These are phyloP conservation scores for Tuber magnatum DNA, from an alignment of 495 filamentous ascomycete genomes.

Conservation along the genomic window DNA sequence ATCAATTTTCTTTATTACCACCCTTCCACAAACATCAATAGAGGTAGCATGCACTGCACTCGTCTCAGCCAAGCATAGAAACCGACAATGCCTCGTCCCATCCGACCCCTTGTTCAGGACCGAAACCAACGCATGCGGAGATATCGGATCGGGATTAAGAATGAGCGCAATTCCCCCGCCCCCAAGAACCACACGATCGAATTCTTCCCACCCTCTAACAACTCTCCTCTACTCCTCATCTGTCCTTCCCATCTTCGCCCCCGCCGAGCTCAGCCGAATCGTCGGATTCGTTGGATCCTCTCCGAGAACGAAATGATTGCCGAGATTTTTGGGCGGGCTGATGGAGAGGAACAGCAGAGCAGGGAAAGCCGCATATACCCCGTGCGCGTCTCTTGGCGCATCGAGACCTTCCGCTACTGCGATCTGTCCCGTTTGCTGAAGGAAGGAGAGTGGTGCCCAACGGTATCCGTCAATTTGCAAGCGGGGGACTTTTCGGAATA, in stretches of 20 bases:
- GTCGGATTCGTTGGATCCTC: not conserved
- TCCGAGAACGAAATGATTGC: conserved; percentile 1
- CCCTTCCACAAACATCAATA: not conserved
- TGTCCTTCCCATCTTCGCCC: not conserved
- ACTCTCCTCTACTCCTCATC: not conserved
- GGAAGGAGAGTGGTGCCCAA: conserved; percentile 17
- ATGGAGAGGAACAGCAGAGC: not conserved
- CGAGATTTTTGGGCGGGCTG: not conserved
- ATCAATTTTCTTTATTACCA: not conserved
- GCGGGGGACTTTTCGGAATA: conserved; percentile 7
- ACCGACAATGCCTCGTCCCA: not conserved
- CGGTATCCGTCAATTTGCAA: conserved; percentile 13
- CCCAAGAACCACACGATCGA: not conserved
- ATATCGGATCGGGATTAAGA: conserved; percentile 7
- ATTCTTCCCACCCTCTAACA: not conserved
- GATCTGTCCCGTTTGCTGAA: not conserved
- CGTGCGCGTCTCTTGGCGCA: not conserved
- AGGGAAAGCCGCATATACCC: not conserved
- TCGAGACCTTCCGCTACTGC: not conserved
- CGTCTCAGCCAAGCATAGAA: not conserved
- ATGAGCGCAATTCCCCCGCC: conserved; percentile 4
- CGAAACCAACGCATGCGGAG: not conserved
- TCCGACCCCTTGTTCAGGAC: not conserved
- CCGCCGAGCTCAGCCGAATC: not conserved
- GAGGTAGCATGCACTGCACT: not conserved